Evolutionary conservation across 129 eudicot species (phyloP), one percentile per base, ranked within the genome.

Genomic region (Apium graveolens): DNA sequence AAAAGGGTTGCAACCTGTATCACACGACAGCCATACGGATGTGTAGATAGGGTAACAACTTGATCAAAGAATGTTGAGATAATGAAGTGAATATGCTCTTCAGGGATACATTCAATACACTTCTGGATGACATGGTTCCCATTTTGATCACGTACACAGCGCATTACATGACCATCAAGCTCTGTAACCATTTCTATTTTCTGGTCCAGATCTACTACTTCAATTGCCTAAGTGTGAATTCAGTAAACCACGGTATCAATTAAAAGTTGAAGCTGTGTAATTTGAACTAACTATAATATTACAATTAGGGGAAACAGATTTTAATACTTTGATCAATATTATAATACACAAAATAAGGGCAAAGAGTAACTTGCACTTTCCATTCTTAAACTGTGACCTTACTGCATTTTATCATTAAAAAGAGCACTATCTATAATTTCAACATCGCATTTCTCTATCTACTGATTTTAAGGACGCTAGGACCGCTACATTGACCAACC

Each of bases 91-190:
- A 88, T 84, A 7, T 81, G 76, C 1, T 84, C 83, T 18, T 48
- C 51, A 11, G 92, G 92, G 42, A 88, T 39, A 68, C 86, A 69
- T 46, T 88, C 88, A 72, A 88, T 86, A 46, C 90, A 88, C 76
- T 88, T 88, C 38, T 88, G 92, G 78, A 88, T 88, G 12, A 88
- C 92, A 75, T 88, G 92, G 62, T 88, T 88, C 73, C 90, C 92
- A 66, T 88, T 88, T 72, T 88, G 90, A 84, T 88, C 90, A 14
- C 82, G 88, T 34, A 88, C 88, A 71, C 90, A 86, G 48, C 83
- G 66, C 77, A 86, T 77, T 35, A 88, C 90, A 78, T 84, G 83
- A 21, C 90, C 90, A 82, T 88, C 88, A 49, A 88, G 86, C 60
- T 88, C 92, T 11, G 32, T 39, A 26, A 84, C 86, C 71, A 88